Conservation (phyloP, 148 eudicot genomes). For the Rhododendron molle region DNA sequence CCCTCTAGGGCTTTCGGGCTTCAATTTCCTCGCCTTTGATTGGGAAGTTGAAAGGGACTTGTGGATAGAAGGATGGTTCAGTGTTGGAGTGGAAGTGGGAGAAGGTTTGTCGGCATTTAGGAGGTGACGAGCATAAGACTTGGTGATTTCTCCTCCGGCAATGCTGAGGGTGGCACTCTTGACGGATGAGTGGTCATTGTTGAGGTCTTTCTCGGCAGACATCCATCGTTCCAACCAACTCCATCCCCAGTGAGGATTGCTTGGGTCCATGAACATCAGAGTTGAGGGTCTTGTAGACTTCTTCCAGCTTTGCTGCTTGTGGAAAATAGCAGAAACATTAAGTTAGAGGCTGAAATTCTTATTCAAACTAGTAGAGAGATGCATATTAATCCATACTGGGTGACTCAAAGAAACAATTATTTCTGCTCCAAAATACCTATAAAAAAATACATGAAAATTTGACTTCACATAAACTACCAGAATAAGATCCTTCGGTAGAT, state of each 20-base stretch:
- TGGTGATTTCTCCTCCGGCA: slow-evolving; percentile 38
- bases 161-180: slow-evolving; percentile 24
- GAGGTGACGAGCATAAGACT: slow-evolving; percentile 51
- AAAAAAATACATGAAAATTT: neutral
- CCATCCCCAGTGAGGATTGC: slow-evolving; percentile 94
- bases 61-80: slow-evolving; percentile 29
- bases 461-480: neutral
- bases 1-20: slow-evolving; percentile 39
- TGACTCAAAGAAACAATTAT: neutral
- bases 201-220: slow-evolving; percentile 49
- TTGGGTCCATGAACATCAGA: slow-evolving; percentile 70
- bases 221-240: slow-evolving; percentile 94
- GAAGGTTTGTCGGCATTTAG: slow-evolving; percentile 34
- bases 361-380: neutral
- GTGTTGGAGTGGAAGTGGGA: slow-evolving; percentile 24
- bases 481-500: neutral
- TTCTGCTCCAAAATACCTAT: neutral
- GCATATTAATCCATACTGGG: neutral
- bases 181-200: slow-evolving; percentile 24
- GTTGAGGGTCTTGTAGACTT: slow-evolving; percentile 51
- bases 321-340: neutral
- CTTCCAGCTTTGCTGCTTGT: slow-evolving; percentile 86
- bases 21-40: slow-evolving; percentile 40
- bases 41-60: slow-evolving; percentile 40
- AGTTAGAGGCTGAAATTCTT: neutral